Conservation (phyloP, 2,329 filamentous ascomycete species). For the Beauveria rudraprayagi region DNA sequence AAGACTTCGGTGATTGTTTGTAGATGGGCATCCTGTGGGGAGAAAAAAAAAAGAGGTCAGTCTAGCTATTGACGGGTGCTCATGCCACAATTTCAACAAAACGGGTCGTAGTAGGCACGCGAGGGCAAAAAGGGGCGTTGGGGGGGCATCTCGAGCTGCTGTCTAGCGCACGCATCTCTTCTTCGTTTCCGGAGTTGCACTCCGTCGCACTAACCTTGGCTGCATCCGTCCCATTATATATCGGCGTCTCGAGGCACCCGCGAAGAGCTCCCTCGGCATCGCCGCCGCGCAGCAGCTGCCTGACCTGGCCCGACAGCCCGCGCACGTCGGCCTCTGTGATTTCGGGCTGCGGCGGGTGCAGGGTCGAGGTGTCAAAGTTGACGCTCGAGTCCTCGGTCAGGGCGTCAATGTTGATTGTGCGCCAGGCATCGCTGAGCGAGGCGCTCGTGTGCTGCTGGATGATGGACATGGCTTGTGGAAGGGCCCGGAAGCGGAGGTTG, state of each 20-base stretch:
- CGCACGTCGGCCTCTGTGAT: slow-evolving; percentile 72
- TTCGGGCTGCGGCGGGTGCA: slow-evolving; percentile 69
- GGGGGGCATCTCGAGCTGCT: background rate
- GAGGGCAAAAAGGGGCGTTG: too few relatives aligned
- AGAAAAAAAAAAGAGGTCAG: background rate
- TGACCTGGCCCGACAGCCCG: slow-evolving; percentile 68
- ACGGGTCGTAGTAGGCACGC: too few relatives aligned
- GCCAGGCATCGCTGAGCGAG: slow-evolving; percentile 58
- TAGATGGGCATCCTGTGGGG: slow-evolving; percentile 67
- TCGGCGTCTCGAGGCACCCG: slow-evolving; percentile 75
- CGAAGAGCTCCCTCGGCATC: slow-evolving; percentile 81
- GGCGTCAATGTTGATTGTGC: slow-evolving; percentile 90
- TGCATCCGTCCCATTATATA: slow-evolving; percentile 55
- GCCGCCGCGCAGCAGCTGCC: slow-evolving; percentile 78
- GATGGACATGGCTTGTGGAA: slow-evolving; percentile 46
- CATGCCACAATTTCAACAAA: background rate
- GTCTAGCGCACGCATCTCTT: background rate
- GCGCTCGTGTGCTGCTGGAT: slow-evolving; percentile 57
- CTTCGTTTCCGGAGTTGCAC: background rate
- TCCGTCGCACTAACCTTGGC: slow-evolving; percentile 42
- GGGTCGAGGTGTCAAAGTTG: slow-evolving; percentile 84
- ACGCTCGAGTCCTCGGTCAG: slow-evolving; percentile 80
- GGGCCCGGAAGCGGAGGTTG: background rate
- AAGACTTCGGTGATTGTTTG: slow-evolving; percentile 86
- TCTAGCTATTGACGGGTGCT: background rate